Percentiles rank a stretch among this genome's conserved stretches.
Conservation (phyloP, 148 eudicot species). For the Spergularia bocconei region DNA sequence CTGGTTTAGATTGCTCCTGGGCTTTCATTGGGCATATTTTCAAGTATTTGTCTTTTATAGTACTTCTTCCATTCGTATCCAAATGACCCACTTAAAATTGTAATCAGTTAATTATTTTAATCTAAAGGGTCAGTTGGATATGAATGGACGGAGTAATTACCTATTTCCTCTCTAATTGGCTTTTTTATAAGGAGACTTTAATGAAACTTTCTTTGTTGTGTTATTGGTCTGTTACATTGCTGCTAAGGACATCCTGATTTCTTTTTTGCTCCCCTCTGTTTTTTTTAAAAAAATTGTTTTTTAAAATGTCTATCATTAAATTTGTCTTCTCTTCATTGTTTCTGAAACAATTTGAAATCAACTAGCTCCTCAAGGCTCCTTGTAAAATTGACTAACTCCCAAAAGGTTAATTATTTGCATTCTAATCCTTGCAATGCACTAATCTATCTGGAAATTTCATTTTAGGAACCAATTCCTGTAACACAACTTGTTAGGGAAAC, state of each 20-base stretch:
- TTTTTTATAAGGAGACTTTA: background rate
- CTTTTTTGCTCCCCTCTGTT: background rate
- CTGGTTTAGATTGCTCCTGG: background rate
- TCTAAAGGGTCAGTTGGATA: too few species aligned
- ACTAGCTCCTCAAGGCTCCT: background rate
- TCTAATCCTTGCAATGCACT: background rate
- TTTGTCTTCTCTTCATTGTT: background rate
- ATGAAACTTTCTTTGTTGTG: too few species aligned
- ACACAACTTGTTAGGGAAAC: constrained; percentile 98
- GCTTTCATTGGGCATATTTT: background rate
- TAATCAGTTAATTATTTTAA: too few species aligned
- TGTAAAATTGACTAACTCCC: background rate
- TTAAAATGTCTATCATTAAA: background rate
- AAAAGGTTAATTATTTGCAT: background rate
- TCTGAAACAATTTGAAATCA: background rate
- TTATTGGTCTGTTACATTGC: background rate
- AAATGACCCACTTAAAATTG: too few species aligned
- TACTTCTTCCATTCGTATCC: background rate
- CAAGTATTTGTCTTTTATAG: background rate
- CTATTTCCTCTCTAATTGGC: background rate
- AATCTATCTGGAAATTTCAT: constrained; percentile 8
- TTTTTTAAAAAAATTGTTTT: background rate
- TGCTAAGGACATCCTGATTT: background rate
- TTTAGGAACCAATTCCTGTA: constrained; percentile 89
- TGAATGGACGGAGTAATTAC: too few species aligned